Evolutionary conservation across 768 basidiomycete species (phyloP).

Genomic region (Mycena venus): DNA sequence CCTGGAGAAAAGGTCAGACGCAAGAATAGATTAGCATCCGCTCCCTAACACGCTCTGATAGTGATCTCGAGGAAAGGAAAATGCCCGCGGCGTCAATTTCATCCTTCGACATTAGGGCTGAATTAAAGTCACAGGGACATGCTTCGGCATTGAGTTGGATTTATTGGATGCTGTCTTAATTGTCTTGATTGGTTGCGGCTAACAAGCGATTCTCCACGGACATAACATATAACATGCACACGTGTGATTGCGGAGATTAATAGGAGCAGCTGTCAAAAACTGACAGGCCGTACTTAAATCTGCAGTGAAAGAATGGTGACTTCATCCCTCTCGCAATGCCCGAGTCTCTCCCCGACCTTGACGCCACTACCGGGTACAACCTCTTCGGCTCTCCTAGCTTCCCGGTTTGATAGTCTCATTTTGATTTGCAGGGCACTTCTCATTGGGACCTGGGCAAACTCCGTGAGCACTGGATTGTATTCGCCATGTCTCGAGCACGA

Average conservation of each 20-base stretch:
- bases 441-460: conserved; percentile 26
- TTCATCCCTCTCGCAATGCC: background rate
- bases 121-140: too few species aligned
- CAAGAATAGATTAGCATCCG: background rate
- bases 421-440: conserved; percentile 17
- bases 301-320: background rate
- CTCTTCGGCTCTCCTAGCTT: background rate
- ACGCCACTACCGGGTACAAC: conserved; percentile 12
- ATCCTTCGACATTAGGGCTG: too few species aligned
- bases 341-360: background rate
- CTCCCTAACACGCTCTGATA: background rate
- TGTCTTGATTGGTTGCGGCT: too few species aligned
- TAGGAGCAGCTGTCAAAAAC: background rate
- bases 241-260: conserved; percentile 8
- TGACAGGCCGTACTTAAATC: background rate
- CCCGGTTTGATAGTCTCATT: conserved; percentile 8
- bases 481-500: background rate
- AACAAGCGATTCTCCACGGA: too few species aligned
- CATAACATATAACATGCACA: too few species aligned
- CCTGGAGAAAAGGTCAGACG: background rate
- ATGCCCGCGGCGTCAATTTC: background rate
- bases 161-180: background rate
- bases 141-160: too few species aligned
- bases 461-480: conserved; percentile 10
- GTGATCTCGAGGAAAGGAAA: background rate